These are phyloP conservation scores for Solidago caesia DNA, from an alignment of 129 eudicot genomes.

Conservation along the genomic window DNA sequence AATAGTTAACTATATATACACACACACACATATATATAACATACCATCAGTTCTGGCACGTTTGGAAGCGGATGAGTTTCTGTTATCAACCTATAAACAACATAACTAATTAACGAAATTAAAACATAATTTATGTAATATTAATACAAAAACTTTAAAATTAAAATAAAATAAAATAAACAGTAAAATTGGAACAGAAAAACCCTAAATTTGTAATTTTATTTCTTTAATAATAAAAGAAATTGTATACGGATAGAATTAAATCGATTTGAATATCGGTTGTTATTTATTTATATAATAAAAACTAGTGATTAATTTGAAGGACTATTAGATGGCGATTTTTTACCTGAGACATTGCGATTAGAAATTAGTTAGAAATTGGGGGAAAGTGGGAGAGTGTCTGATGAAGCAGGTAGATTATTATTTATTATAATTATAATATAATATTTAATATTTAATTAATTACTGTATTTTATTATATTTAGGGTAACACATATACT, in stretches of 20 bases:
- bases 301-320: too few relatives aligned
- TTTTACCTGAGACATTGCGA: constrained; percentile 46
- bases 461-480: too few relatives aligned
- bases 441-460: too few relatives aligned
- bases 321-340: neutral
- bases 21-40: neutral
- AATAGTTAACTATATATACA: neutral
- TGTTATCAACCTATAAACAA: constrained; percentile 62
- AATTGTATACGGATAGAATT: neutral
- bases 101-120: neutral
- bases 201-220: constrained; percentile 6
- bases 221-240: neutral
- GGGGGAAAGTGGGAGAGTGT: neutral
- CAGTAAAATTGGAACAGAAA: constrained; percentile 7
- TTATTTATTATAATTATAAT: too few relatives aligned
- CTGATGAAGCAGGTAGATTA: too few relatives aligned
- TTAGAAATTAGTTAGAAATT: neutral
- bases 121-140: neutral
- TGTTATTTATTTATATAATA: neutral
- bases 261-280: neutral
- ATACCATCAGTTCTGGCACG: constrained; percentile 96
- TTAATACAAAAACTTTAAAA: neutral
- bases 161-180: too few relatives aligned
- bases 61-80: constrained; percentile 77
- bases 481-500: too few relatives aligned